A percentile compares a stretch with the other conserved stretches of the same genome.
Conservation (phyloP, 345 rosid species). For the Corchorus capsularis region DNA sequence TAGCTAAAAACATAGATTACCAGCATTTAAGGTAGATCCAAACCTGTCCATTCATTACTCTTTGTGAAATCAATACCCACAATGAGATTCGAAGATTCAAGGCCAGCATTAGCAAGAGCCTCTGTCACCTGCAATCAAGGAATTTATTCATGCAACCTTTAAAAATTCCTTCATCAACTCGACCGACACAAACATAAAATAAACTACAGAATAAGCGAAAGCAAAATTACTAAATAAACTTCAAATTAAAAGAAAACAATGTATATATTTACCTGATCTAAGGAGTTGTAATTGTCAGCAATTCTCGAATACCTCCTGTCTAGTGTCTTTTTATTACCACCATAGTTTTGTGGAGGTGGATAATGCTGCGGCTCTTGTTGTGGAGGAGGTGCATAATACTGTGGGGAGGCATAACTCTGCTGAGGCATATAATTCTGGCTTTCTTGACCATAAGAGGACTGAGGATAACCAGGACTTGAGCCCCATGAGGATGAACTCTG, state of each 20-base stretch:
- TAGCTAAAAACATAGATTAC: slow-evolving; percentile 17
- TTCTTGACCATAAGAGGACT: slow-evolving; percentile 43
- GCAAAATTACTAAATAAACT: slow-evolving; percentile 1
- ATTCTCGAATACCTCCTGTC: slow-evolving; percentile 76
- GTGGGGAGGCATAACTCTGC: slow-evolving; percentile 39
- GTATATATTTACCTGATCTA: slow-evolving; percentile 62
- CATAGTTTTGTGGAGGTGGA: slow-evolving; percentile 38
- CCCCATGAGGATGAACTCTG: slow-evolving; percentile 57
- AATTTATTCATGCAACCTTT: neutral
- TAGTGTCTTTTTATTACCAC: slow-evolving; percentile 47
- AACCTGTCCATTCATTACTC: slow-evolving; percentile 99
- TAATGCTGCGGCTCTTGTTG: slow-evolving; percentile 29
- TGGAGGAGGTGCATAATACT: slow-evolving; percentile 39
- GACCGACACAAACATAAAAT: slow-evolving; percentile 6
- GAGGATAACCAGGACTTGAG: slow-evolving; percentile 41
- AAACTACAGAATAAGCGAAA: neutral
- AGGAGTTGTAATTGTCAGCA: slow-evolving; percentile 73
- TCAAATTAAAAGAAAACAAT: neutral
- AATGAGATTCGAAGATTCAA: slow-evolving; percentile 96
- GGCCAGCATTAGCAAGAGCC: slow-evolving; percentile 84
- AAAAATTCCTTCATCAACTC: neutral
- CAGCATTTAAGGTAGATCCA: slow-evolving; percentile 23
- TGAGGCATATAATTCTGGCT: slow-evolving; percentile 40
- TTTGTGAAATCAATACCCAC: slow-evolving; percentile 98
- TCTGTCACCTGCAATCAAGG: slow-evolving; percentile 63